A percentile compares a stretch with the other conserved stretches of the same genome.
phyloP scores from a whole-genome alignment of 164 flowering plant species.

The Liquidambar formosana region DNA sequence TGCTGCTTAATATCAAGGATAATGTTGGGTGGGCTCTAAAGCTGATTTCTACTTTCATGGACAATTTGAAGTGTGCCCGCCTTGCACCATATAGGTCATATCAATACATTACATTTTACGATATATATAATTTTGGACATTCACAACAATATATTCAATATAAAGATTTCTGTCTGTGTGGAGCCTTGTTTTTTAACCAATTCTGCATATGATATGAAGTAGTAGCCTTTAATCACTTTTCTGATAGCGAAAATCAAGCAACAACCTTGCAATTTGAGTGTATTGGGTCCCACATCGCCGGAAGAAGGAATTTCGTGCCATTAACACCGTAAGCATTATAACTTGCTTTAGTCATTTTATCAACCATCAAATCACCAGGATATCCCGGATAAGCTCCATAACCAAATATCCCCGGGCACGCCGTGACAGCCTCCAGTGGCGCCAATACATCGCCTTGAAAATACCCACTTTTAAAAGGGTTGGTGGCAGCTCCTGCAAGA shows the following conservation, averaged over 20 bases:
- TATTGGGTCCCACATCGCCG: slow-evolving; percentile 42
- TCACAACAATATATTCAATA: too few species aligned
- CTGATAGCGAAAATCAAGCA: slow-evolving; percentile 12
- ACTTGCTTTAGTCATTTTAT: slow-evolving; percentile 28
- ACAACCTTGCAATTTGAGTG: slow-evolving; percentile 25
- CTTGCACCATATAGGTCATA: too few species aligned
- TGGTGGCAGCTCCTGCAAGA: slow-evolving; percentile 42
- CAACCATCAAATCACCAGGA: slow-evolving; percentile 36
- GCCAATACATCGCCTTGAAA: slow-evolving; percentile 36
- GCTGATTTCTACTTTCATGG: too few species aligned
- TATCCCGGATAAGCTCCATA: slow-evolving; percentile 40
- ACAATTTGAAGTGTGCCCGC: too few species aligned
- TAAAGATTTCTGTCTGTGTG: too few species aligned
- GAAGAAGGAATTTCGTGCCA: slow-evolving; percentile 34
- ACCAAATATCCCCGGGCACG: slow-evolving; percentile 41
- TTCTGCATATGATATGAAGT: too few species aligned
- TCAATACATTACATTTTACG: too few species aligned
- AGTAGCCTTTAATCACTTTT: too few species aligned
- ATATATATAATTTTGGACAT: too few species aligned
- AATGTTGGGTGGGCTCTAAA: too few species aligned
- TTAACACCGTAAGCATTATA: slow-evolving; percentile 29
- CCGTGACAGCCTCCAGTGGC: slow-evolving; percentile 42
- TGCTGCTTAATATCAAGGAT: too few species aligned
- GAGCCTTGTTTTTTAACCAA: too few species aligned
- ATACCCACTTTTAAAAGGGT: slow-evolving; percentile 38